Base-by-base conservation (phyloP, 805 yeast genomes). In the Ogataea nitratoaversa region DNA sequence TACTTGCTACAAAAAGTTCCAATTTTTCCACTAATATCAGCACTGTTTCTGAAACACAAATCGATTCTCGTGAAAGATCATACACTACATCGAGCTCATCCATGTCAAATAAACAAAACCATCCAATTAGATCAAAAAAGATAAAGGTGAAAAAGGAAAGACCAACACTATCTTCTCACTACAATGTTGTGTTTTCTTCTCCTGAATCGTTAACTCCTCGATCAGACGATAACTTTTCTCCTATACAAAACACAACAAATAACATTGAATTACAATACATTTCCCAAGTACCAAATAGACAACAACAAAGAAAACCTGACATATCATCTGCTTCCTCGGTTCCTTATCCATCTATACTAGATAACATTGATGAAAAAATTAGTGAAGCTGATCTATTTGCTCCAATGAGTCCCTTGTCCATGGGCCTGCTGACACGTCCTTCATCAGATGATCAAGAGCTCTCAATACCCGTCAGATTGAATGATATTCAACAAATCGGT, bases 141-240 rank as follows among this genome's bases (percentile, higher is more conserved):
- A 12, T 27, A 1, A 45, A 28, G 32, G 23, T 18, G 14, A 35
- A 30, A 27, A 27, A 39, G 42, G 41, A 43, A 7, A 30, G 13
- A 11, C 37, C 41, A 19, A 11, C 40, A 4, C 35, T 42, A 24
- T 37, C 46, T 3, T 43, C 50, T 24, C 42, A 45, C 32, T 49
- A 52, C 19, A 37, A 34, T 19, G 49, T 43, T 11, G 42, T 43
- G 12, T 17, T 41, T 14, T 56, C 62, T 2, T 50, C 60, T n/a
- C 56, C 59, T 2, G 60, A 54, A 29, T 49, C 60, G 12, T 29
- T 47, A 23, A 47, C 56, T 3, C 54, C 61, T 11, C 47, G 44
- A 25, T 49, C 59, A 12, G 53, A 50, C 22, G 57, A 48, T 20
- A 46, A 41, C 7, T 40, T 52, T 14, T 47, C 52, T 12, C 51